phyloP scores from a whole-genome alignment of 768 basidiomycete species.

The Calvatia gigantea region DNA sequence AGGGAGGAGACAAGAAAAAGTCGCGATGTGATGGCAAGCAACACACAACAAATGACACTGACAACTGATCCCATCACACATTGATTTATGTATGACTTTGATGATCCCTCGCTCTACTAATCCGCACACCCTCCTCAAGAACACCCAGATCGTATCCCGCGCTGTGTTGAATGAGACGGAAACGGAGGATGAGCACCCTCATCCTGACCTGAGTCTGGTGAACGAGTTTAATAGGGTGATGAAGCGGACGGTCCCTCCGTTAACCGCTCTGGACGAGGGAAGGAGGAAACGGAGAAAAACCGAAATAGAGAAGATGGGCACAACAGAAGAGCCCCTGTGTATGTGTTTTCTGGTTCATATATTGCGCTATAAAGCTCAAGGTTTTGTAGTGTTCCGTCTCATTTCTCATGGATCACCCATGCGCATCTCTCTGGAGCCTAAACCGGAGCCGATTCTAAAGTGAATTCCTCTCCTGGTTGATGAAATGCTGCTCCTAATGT shows the following conservation, averaged over 20 bases:
- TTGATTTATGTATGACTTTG: slow-evolving; percentile 17
- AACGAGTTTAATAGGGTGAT: slow-evolving; percentile 13
- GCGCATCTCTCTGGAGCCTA: slow-evolving; percentile 40
- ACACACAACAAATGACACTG: slow-evolving; percentile 4
- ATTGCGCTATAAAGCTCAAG: slow-evolving; percentile 7
- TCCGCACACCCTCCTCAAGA: slow-evolving; percentile 38
- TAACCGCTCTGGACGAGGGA: background rate
- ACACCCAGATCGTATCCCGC: slow-evolving; percentile 32
- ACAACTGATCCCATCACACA: slow-evolving; percentile 4
- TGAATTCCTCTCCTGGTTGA: slow-evolving; percentile 14
- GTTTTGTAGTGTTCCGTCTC: slow-evolving; percentile 43
- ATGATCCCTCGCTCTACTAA: slow-evolving; percentile 41
- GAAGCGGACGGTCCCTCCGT: background rate
- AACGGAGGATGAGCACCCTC: slow-evolving; percentile 8
- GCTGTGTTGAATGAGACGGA: slow-evolving; percentile 21
- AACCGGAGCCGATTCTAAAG: slow-evolving; percentile 37
- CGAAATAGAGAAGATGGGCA: background rate
- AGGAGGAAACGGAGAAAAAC: slow-evolving; percentile 10
- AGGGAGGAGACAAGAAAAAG: background rate
- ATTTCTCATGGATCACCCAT: slow-evolving; percentile 38
- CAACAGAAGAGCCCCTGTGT: slow-evolving; percentile 17
- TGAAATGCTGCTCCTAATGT: background rate
- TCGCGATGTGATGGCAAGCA: slow-evolving; percentile 8
- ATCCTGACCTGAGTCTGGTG: slow-evolving; percentile 12
- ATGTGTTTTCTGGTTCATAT: slow-evolving; percentile 6